Evolutionary conservation across 202 grass and related monocot species (phyloP).

Genomic region (Digitaria exilis): DNA sequence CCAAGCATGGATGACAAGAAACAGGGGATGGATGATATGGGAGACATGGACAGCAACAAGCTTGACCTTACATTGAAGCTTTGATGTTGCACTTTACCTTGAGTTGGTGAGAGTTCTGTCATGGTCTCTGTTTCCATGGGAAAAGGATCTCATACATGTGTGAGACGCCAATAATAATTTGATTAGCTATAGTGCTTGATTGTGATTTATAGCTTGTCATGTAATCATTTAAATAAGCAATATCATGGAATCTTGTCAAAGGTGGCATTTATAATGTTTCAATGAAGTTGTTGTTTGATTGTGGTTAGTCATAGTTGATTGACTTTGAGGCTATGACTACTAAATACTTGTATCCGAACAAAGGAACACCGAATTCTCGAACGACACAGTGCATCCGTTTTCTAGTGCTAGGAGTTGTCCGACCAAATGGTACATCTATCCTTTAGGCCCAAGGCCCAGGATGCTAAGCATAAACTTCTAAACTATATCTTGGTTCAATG

Average conservation of each 20-base stretch:
- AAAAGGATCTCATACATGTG: not conserved
- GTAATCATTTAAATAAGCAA: not conserved
- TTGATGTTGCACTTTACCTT: not conserved
- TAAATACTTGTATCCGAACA: no score
- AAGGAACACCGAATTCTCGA: no score
- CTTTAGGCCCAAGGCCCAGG: no score
- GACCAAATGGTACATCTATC: no score
- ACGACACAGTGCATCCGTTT: no score
- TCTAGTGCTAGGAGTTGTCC: no score
- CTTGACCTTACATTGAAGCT: conserved; percentile 42
- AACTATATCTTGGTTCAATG: no score
- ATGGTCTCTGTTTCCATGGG: not conserved
- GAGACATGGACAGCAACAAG: not conserved
- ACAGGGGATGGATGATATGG: not conserved
- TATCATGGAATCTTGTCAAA: not conserved
- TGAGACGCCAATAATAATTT: not conserved
- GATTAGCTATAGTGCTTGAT: not conserved
- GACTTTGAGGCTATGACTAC: no score
- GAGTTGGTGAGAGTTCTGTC: not conserved
- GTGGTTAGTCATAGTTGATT: not conserved
- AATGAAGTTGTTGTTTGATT: not conserved
- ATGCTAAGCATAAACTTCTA: no score
- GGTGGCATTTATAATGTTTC: not conserved
- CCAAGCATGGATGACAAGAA: not conserved
- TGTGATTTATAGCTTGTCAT: not conserved